These are phyloP conservation scores for Rhodomyrtus psidioides DNA, from an alignment of 441 rosid species.

Conservation along the genomic window DNA sequence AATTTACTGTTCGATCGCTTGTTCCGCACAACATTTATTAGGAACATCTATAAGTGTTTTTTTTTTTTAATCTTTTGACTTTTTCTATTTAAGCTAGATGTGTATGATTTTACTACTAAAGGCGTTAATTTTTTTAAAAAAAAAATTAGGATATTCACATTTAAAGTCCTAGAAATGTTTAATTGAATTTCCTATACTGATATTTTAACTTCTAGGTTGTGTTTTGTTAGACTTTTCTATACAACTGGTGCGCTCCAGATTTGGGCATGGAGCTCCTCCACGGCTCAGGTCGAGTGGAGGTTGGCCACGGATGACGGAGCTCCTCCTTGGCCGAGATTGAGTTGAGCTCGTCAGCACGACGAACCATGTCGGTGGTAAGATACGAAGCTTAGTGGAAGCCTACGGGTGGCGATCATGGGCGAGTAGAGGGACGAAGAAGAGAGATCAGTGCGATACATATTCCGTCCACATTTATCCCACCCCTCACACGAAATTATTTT, in stretches of 20 bases:
- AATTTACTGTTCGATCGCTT: too few relatives aligned
- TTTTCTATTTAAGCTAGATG: not conserved
- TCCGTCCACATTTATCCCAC: not conserved
- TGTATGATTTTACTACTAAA: not conserved
- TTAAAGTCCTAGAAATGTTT: not conserved
- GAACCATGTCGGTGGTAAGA: too few relatives aligned
- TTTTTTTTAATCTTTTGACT: not conserved
- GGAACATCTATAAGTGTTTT: not conserved
- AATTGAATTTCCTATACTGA: not conserved
- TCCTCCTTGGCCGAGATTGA: not conserved
- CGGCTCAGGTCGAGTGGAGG: not conserved
- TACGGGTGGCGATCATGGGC: not conserved
- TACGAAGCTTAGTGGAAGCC: not conserved
- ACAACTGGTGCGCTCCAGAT: not conserved
- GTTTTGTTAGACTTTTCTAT: not conserved
- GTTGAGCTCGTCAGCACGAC: not conserved
- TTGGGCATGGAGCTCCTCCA: not conserved
- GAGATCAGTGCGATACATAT: rapidly evolving
- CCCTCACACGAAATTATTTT: too few relatives aligned
- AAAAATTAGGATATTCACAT: not conserved
- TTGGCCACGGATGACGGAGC: not conserved
- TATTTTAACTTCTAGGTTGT: not conserved
- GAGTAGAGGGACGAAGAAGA: rapidly evolving
- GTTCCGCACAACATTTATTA: not conserved
- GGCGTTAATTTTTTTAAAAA: not conserved